phyloP scores from a whole-genome alignment of 805 yeast species.

The Candida ulmi region DNA sequence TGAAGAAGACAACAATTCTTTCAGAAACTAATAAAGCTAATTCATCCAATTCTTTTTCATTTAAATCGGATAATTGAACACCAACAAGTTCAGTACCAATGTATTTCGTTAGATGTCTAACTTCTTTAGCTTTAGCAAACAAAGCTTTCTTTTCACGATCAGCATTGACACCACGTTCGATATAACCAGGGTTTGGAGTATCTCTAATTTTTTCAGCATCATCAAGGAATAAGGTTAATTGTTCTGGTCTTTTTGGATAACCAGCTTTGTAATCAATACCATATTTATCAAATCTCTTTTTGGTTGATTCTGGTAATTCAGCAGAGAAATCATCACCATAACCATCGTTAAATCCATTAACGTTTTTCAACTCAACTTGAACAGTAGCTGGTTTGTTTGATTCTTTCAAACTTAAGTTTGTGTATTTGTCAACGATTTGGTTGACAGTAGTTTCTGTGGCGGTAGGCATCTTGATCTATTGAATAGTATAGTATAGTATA shows the following conservation, averaged over 20 bases:
- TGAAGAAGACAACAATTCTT: constrained; percentile 45
- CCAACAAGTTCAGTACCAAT: constrained; percentile 48
- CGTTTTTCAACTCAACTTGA: constrained; percentile 1
- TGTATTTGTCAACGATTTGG: constrained; percentile 1
- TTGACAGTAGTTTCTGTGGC: neutral
- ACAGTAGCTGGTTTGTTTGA: neutral
- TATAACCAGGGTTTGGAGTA: constrained; percentile 26
- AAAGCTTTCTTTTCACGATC: constrained; percentile 38
- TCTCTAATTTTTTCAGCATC: constrained; percentile 33
- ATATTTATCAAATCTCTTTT: constrained; percentile 26
- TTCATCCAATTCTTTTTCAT: constrained; percentile 40
- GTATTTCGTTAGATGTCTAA: constrained; percentile 37
- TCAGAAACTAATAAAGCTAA: constrained; percentile 42
- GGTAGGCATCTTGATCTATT: neutral
- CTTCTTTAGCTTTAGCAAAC: constrained; percentile 35
- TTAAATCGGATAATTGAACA: constrained; percentile 36
- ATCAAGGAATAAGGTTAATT: constrained; percentile 34
- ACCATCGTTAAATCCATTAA: constrained; percentile 8
- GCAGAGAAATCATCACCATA: constrained; percentile 11
- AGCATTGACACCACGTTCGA: constrained; percentile 32
- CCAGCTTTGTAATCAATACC: constrained; percentile 34
- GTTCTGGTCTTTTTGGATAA: constrained; percentile 34
- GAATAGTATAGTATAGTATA: neutral
- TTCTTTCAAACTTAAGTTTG: neutral
- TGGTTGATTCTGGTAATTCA: constrained; percentile 23